phyloP scores from a whole-genome alignment of 2,329 filamentous ascomycete genomes.

The Colletotrichum sp. region DNA sequence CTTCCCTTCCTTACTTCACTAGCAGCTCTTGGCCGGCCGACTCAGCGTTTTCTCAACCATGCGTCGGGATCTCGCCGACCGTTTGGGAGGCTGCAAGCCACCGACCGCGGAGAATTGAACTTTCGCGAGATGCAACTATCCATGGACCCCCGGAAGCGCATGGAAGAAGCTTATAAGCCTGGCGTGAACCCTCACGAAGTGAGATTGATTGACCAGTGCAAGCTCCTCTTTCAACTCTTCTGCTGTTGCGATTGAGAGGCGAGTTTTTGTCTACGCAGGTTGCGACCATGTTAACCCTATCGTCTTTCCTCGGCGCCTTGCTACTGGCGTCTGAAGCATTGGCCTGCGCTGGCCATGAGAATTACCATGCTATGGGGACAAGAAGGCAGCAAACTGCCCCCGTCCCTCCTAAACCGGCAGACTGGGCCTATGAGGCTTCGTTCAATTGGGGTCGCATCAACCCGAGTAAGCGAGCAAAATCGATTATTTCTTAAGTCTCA shows the following conservation, averaged over 20 bases:
- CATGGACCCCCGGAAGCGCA: neutral
- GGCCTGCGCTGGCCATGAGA: constrained; percentile 11
- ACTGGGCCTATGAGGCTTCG: constrained; percentile 19
- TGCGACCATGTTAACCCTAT: neutral
- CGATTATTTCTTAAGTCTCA: neutral
- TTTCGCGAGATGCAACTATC: neutral
- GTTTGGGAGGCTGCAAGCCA: neutral
- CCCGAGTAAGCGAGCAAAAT: neutral
- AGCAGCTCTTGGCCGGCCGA: neutral
- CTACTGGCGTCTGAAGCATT: neutral
- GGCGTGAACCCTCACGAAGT: neutral
- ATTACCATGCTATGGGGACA: neutral
- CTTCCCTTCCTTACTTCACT: neutral
- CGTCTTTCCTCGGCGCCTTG: neutral
- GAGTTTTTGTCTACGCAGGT: too few species aligned
- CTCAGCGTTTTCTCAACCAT: neutral
- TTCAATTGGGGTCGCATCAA: constrained; percentile 20
- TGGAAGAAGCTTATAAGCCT: neutral
- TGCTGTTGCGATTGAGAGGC: neutral
- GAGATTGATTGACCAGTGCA: neutral
- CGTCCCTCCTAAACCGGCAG: neutral
- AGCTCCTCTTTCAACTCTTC: neutral
- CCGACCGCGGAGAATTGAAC: neutral
- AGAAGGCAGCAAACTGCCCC: neutral
- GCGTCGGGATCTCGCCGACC: neutral